These are phyloP conservation scores for Aspergillus bertholletiae DNA, from an alignment of 495 filamentous ascomycete genomes.

Conservation along the genomic window DNA sequence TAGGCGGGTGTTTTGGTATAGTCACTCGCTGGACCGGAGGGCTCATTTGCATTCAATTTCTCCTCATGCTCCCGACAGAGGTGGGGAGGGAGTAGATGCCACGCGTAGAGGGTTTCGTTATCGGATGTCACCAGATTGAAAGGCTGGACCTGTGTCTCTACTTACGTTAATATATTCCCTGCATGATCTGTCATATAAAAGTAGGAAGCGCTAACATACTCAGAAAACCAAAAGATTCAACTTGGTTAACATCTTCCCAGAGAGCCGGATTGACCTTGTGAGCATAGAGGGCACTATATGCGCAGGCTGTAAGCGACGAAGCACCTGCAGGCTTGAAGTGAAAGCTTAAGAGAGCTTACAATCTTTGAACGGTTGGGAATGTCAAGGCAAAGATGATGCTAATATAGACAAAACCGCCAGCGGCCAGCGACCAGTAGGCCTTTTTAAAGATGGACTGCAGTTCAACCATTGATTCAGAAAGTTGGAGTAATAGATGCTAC, in stretches of 20 bases:
- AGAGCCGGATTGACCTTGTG: constrained; percentile 66
- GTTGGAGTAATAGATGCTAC: neutral
- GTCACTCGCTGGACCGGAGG: constrained; percentile 36
- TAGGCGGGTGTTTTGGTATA: constrained; percentile 45
- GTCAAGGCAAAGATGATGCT: constrained; percentile 43
- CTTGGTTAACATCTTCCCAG: constrained; percentile 66
- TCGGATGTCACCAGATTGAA: constrained; percentile 55
- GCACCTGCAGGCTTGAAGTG: neutral
- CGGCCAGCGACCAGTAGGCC: constrained; percentile 54
- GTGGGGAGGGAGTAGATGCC: constrained; percentile 58
- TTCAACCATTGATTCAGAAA: constrained; percentile 28
- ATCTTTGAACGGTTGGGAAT: constrained; percentile 47
- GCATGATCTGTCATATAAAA: neutral
- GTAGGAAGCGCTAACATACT: constrained; percentile 47
- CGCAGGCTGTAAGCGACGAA: neutral
- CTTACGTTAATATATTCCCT: constrained; percentile 6
- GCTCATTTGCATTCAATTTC: constrained; percentile 40
- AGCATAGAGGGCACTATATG: constrained; percentile 68
- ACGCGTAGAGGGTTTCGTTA: constrained; percentile 56
- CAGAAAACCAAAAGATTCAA: constrained; percentile 78
- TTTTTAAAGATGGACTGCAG: constrained; percentile 50
- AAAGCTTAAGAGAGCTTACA: constrained; percentile 27
- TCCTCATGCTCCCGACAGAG: constrained; percentile 49
- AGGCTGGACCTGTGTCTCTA: constrained; percentile 58
- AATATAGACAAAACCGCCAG: constrained; percentile 50